Evolutionary conservation across 768 basidiomycete species (phyloP), one percentile per base, ranked within the genome.

Genomic region (Flagelloscypha sp.): DNA sequence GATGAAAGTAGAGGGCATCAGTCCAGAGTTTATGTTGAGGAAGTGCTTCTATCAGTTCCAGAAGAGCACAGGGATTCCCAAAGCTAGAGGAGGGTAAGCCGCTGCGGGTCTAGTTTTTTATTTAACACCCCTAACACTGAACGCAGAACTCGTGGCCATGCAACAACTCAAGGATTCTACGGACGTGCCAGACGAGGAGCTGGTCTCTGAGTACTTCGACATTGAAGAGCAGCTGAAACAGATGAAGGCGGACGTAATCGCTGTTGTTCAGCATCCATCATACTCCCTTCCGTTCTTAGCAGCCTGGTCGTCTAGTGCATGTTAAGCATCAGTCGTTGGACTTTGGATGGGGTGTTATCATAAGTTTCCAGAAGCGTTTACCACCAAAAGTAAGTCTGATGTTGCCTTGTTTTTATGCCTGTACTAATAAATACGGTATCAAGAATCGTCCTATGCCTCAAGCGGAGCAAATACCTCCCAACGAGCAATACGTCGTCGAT

Each of bases 31-130:
- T 56, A 98, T 99, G 94, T 70, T 99, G 8, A 88, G 95, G 58
- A 69, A 87, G 30, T 97, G 92, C 63, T 99, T 99, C 70, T 86
- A 87, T 71, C 95, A 99, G 58, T 98, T 97, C 62, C 95, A 99
- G 61, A 97, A 86, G 56, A 90, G 73, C 42, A 76, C 84, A 17
- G 84, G 81, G n/a, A 84, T 98, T 32, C 95, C 95, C 1, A 58
- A 66, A n/a, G 33, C 61, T 94, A 6, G 83, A 92, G 53, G 73
- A 82, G 38, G 85, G 94, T 93, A 49, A 35, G 79, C 62, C 15
- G 6, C 31, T 33, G 36, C 17, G n/a, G n/a, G n/a, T n/a, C n/a
- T n/a, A n/a, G n/a, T n/a, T n/a, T n/a, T n/a, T n/a, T n/a, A n/a
- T n/a, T n/a, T n/a, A n/a, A n/a, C n/a, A n/a, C n/a, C n/a, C n/a